These are phyloP conservation scores for Colletotrichum kahawae DNA, from an alignment of 2,329 filamentous ascomycete genomes.

Conservation along the genomic window DNA sequence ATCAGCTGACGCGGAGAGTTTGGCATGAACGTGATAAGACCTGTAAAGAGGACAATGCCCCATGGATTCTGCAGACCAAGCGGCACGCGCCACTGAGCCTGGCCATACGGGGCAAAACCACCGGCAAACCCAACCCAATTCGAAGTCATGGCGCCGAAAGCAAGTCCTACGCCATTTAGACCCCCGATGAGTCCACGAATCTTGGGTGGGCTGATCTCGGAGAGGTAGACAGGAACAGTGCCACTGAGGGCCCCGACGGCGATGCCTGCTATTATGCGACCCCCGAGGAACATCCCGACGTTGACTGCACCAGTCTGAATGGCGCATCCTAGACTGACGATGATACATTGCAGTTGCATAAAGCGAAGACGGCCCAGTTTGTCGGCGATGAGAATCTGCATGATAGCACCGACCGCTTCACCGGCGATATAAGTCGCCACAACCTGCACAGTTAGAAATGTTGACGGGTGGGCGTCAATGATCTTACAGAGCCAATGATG, in stretches of 20 bases:
- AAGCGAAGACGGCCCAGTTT: background rate
- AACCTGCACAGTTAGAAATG: background rate
- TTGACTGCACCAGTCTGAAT: background rate
- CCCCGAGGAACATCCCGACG: background rate
- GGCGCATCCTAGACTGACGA: background rate
- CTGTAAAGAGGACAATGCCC: background rate
- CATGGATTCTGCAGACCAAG: background rate
- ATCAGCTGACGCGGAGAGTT: background rate
- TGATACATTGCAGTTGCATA: background rate
- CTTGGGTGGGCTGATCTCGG: background rate
- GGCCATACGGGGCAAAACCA: background rate
- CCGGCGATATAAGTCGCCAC: background rate
- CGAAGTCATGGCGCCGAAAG: background rate
- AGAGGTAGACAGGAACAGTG: background rate
- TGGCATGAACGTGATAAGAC: background rate
- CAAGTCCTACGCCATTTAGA: background rate
- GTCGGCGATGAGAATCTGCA: background rate
- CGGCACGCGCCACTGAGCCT: background rate
- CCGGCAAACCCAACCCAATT: background rate
- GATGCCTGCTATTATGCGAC: background rate
- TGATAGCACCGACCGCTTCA: background rate
- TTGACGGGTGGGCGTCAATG: background rate
- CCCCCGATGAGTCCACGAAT: background rate
- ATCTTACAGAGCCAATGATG: background rate
- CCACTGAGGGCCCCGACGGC: background rate